Conservation (phyloP, 2,329 filamentous ascomycete species). For the Trichoderma sp. region DNA sequence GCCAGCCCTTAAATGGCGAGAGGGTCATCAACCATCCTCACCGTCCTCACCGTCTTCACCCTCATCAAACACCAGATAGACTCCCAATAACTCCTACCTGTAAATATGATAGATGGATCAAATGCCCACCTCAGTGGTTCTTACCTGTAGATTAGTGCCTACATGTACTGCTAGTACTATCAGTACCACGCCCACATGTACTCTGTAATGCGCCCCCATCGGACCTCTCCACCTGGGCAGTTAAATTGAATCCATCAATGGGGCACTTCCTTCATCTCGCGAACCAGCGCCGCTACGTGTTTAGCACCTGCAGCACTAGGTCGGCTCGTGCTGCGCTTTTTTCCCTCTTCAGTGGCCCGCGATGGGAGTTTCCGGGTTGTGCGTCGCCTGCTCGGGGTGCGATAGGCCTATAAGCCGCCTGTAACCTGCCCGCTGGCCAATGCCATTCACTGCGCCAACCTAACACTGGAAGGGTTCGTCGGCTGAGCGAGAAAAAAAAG, state of each 20-base stretch:
- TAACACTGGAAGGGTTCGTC: slow-evolving; percentile 1
- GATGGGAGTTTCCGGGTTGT: slow-evolving; percentile 13
- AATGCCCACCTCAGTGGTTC: not conserved
- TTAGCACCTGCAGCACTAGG: slow-evolving; percentile 15
- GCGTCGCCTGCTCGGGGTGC: not conserved
- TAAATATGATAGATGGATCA: not conserved
- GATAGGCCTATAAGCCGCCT: slow-evolving; percentile 2
- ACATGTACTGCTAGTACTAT: not conserved
- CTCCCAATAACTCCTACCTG: not conserved
- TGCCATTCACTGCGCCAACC: slow-evolving; percentile 16
- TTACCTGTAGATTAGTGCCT: not conserved
- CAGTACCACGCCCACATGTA: not conserved
- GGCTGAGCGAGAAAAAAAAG: not conserved
- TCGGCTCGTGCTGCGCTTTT: not conserved
- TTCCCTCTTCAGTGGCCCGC: not conserved
- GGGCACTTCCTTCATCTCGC: not conserved
- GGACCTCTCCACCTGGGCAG: not conserved
- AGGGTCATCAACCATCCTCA: not conserved
- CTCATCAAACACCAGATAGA: not conserved
- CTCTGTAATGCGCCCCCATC: not conserved
- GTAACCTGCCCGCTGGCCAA: slow-evolving; percentile 19
- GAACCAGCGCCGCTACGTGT: not conserved
- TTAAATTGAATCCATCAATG: not conserved
- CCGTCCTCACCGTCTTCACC: not conserved
- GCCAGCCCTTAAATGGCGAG: not conserved